Evolutionary conservation across 768 basidiomycete species (phyloP).

Genomic region (Rhizopogon vinicolor): DNA sequence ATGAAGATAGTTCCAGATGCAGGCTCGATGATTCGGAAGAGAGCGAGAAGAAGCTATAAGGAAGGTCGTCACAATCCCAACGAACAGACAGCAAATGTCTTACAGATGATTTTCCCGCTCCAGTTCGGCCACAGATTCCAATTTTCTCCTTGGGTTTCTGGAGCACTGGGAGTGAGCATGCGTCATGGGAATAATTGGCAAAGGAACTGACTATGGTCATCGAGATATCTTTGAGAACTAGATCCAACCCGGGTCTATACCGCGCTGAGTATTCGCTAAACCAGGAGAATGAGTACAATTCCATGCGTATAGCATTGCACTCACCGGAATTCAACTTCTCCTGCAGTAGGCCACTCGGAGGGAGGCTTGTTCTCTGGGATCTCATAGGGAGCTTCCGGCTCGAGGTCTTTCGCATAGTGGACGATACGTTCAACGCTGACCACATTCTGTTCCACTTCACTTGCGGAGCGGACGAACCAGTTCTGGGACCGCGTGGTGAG

Average conservation of each 20-base stretch:
- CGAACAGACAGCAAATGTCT: conserved; percentile 9
- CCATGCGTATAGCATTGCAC: conserved; percentile 16
- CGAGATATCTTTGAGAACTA: conserved; percentile 73
- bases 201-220: conserved; percentile 53
- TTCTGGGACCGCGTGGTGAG: conserved; percentile 40
- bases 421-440: conserved; percentile 86
- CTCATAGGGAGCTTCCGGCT: conserved; percentile 71
- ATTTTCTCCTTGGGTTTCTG: conserved; percentile 79
- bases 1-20: conserved; percentile 61
- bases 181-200: neutral
- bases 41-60: conserved; percentile 53
- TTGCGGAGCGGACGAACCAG: conserved; percentile 78
- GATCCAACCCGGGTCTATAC: conserved; percentile 77
- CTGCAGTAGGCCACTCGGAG: conserved; percentile 66
- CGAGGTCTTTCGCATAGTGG: conserved; percentile 66
- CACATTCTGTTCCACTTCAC: conserved; percentile 88
- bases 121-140: conserved; percentile 86
- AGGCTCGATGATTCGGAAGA: conserved; percentile 78
- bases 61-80: neutral
- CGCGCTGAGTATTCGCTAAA: conserved; percentile 64
- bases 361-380: conserved; percentile 53
- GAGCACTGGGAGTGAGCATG: conserved; percentile 3
- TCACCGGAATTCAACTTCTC: conserved; percentile 69
- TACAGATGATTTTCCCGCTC: conserved; percentile 75
- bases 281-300: neutral